Percentiles rank a stretch among this genome's conserved stretches.
Conservation (phyloP, 176 grass and related monocot species). For the Lolium perenne region DNA sequence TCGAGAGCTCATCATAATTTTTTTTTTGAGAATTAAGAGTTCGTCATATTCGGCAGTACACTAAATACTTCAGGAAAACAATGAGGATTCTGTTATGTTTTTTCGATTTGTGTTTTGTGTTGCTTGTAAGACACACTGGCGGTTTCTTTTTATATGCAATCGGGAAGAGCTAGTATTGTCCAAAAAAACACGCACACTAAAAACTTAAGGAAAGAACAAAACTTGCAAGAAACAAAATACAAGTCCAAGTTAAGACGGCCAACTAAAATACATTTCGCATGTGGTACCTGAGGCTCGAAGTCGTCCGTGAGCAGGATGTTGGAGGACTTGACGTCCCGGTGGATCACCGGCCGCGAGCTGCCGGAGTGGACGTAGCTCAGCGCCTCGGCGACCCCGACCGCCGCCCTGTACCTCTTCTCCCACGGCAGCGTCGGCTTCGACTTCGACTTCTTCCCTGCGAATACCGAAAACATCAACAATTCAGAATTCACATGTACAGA, state of each 20-base stretch:
- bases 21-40: too few relatives aligned
- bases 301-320: constrained; percentile 89
- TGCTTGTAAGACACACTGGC: too few relatives aligned
- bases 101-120: too few relatives aligned
- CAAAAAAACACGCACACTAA: too few relatives aligned
- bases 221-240: too few relatives aligned
- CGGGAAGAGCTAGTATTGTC: too few relatives aligned
- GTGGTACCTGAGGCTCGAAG: constrained; percentile 71
- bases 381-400: constrained; percentile 72
- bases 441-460: constrained; percentile 56
- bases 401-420: constrained; percentile 73
- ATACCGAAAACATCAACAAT: background rate
- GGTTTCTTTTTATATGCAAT: too few relatives aligned
- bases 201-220: too few relatives aligned
- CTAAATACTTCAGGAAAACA: too few relatives aligned
- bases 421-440: constrained; percentile 61
- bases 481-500: constrained; percentile 15
- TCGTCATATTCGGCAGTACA: too few relatives aligned
- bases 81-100: too few relatives aligned
- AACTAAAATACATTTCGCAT: background rate
- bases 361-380: constrained; percentile 80
- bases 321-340: constrained; percentile 96
- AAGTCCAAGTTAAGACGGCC: background rate
- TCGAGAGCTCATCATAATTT: too few relatives aligned
- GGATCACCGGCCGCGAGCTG: constrained; percentile 73